Base-by-base conservation (phyloP, 805 yeast species). In the Spathaspora boniae region DNA sequence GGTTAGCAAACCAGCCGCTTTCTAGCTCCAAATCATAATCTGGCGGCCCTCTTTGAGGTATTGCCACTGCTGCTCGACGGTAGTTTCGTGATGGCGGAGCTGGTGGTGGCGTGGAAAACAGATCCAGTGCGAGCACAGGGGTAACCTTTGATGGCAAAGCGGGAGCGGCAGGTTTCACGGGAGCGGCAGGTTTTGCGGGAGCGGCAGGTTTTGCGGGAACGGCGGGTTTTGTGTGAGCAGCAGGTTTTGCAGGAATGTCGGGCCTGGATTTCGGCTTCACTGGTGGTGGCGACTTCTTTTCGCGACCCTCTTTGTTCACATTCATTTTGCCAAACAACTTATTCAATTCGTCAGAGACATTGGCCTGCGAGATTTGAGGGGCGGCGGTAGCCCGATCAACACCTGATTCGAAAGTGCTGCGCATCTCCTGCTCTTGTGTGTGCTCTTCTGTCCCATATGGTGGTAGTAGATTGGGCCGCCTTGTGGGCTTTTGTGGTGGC, bases 1-100 rank as follows among this genome's bases (percentile, higher is more conserved):
- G 46, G 9, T 56, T 48, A 1, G 68, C 59, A 51, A 62, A 76
- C 81, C 81, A 76, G 1, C 71, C 70, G 0, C 68, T 47, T 0
- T 49, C 34, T 3, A 75, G 51, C 30, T 74, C 71, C 22, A 74
- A 44, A 43, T 76, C 67, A 2, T 72, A 29, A 0, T 51, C 48
- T 0, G 76, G 73, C 2, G 59, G 62, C 0, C 33, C 48, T 1
- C 42, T 14, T 4, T 36, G 40, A 2, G 48, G 49, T 15, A 36
- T 36, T 3, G 45, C 27, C 28, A 27, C 39, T 38, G 41, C 34
- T 33, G 45, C 26, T 7, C 49, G 28, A 17, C 26, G 29, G 33
- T 54, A 50, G 24, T 51, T 51, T 31, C 63, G 51, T 4, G 60
- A 38, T 4, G 58, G 58, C 4, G 66, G 58, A 2, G 65, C 60